phyloP scores from a whole-genome alignment of 2,329 filamentous ascomycete species.

The Trichoderma atrobrunneum region DNA sequence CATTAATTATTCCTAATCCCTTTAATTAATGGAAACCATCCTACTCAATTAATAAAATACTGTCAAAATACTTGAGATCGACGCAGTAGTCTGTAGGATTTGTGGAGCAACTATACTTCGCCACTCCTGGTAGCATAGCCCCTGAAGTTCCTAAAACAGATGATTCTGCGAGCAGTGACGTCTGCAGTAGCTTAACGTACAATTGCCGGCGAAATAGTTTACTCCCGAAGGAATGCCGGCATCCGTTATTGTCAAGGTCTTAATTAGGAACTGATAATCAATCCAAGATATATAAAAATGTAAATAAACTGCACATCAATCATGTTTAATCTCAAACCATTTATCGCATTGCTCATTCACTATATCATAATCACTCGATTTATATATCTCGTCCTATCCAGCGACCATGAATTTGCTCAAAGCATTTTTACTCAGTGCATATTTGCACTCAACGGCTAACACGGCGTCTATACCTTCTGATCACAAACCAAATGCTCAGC shows the following conservation, averaged over 20 bases:
- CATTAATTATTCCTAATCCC: not conserved
- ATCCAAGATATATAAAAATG: not conserved
- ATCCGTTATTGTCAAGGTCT: not conserved
- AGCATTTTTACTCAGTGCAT: not conserved
- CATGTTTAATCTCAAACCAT: not conserved
- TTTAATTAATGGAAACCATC: not conserved
- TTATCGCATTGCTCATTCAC: not conserved
- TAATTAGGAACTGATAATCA: not conserved
- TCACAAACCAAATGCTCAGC: not conserved
- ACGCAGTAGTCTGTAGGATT: not conserved
- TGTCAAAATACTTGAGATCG: not conserved
- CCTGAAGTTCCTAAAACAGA: not conserved
- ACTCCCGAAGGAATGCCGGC: not conserved
- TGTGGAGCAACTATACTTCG: not conserved
- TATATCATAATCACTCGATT: not conserved
- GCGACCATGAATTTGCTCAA: not conserved
- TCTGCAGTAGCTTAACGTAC: not conserved
- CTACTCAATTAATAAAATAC: not conserved
- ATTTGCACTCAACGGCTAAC: not conserved
- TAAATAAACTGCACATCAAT: not conserved
- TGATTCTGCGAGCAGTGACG: not conserved
- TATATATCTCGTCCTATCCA: not conserved
- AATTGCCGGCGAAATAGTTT: not conserved
- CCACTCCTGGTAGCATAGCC: not conserved
- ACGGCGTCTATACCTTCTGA: not conserved